A percentile compares a stretch with the other conserved stretches of the same genome.
phyloP scores from a whole-genome alignment of 768 basidiomycete species.

The Rhizopogon salebrosus region DNA sequence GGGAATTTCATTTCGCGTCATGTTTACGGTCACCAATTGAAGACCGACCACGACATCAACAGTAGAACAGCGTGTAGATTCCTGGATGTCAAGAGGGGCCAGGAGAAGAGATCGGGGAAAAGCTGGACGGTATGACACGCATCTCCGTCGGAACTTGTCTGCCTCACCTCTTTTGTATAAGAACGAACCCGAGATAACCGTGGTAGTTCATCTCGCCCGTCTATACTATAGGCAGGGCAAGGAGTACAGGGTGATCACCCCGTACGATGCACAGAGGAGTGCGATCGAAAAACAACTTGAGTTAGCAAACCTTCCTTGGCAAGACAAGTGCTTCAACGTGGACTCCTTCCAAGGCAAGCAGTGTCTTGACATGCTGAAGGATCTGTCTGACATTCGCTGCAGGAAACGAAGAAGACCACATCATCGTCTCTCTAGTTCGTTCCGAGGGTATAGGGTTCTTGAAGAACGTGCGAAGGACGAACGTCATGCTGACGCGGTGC shows the following conservation, averaged over 20 bases:
- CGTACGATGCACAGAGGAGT: slow-evolving; percentile 69
- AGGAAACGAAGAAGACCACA: slow-evolving; percentile 81
- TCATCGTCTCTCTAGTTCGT: slow-evolving; percentile 68
- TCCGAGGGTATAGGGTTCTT: slow-evolving; percentile 61
- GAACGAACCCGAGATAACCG: slow-evolving; percentile 54
- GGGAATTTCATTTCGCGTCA: slow-evolving; percentile 62
- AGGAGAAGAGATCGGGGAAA: slow-evolving; percentile 18
- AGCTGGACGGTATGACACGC: slow-evolving; percentile 25
- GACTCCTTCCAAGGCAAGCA: slow-evolving; percentile 74
- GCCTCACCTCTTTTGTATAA: slow-evolving; percentile 20
- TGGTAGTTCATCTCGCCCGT: slow-evolving; percentile 48
- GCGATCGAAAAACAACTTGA: slow-evolving; percentile 54
- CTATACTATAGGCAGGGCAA: slow-evolving; percentile 41
- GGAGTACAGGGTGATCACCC: slow-evolving; percentile 66
- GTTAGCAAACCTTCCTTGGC: slow-evolving; percentile 40
- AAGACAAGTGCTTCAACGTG: slow-evolving; percentile 69
- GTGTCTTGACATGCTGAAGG: background rate
- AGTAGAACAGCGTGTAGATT: slow-evolving; percentile 30
- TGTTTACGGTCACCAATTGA: slow-evolving; percentile 56
- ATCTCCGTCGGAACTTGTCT: background rate
- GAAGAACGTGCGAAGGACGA: slow-evolving; percentile 55
- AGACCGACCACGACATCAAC: slow-evolving; percentile 45
- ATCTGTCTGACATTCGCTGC: slow-evolving; percentile 8
- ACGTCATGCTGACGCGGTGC: slow-evolving; percentile 83
- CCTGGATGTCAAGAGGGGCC: slow-evolving; percentile 33